These are phyloP conservation scores for Ormosia emarginata DNA, from an alignment of 306 rosid species.

Conservation along the genomic window DNA sequence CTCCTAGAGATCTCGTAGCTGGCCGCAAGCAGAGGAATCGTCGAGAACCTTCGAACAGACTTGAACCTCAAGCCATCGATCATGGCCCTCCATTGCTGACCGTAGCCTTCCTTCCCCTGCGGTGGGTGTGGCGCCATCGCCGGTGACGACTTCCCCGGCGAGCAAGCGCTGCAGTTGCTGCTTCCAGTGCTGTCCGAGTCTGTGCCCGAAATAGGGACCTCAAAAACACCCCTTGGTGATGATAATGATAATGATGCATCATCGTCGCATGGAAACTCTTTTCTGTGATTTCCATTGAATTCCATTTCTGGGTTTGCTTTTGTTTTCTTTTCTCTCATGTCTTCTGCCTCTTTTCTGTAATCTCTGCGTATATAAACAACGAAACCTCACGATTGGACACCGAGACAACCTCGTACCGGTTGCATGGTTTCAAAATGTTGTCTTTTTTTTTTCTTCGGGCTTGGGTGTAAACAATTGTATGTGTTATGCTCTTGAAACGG, in stretches of 20 bases:
- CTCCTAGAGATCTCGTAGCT: constrained; percentile 47
- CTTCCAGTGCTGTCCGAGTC: constrained; percentile 51
- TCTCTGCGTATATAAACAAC: constrained; percentile 21
- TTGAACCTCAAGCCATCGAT: constrained; percentile 57
- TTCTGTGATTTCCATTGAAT: background rate
- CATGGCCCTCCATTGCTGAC: constrained; percentile 50
- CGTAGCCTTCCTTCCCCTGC: background rate
- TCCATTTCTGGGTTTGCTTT: constrained; percentile 24
- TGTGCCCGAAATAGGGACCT: constrained; percentile 37
- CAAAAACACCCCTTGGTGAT: constrained; percentile 74
- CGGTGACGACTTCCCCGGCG: constrained; percentile 21
- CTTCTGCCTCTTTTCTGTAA: background rate
- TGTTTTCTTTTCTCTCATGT: constrained; percentile 10
- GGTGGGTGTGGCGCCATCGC: background rate
- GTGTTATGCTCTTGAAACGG: background rate
- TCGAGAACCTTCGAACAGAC: constrained; percentile 50
- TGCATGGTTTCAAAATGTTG: background rate
- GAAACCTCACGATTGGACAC: background rate
- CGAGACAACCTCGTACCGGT: background rate
- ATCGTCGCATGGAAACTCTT: constrained; percentile 13
- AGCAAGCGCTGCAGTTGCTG: constrained; percentile 17
- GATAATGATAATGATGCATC: constrained; percentile 18
- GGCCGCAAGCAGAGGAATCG: constrained; percentile 45
- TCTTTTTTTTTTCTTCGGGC: background rate
- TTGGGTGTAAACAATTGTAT: background rate